Base-by-base conservation (phyloP, 1,139 yeast species). In the Saccharomycopsis phalli region DNA sequence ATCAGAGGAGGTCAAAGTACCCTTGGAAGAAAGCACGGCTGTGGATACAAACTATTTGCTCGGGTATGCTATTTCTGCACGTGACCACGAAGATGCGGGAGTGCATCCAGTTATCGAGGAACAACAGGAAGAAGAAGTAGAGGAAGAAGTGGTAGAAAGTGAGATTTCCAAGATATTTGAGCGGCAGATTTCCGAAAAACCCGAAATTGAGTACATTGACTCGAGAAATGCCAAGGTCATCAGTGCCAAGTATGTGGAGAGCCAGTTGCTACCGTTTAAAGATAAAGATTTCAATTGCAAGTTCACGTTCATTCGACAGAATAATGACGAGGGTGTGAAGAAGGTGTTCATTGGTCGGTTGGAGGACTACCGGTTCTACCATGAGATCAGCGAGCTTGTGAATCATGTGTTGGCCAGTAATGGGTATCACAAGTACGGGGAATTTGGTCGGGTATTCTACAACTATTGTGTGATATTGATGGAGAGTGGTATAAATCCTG, bases 401-500 rank as follows among this genome's bases (percentile, higher is more conserved):
- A 34, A 31, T 8, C n/a, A 29, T 7, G 7, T 41, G 8, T 26
- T 41, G 11, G 14, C 33, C 6, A 26, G 34, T 11, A 31, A 23
- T 17, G 32, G 35, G 11, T 38, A 27, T 20, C 13, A 18, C 4
- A 44, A 34, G 31, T 38, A 23, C 35, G 36, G 14, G 29, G 47
- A 44, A 32, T 41, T 41, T 23, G 40, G 45, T 4, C 13, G 17
- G 8, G 41, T 41, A 3, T 41, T 44, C 31, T 36, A 25, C 29
- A 30, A 38, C 26, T 44, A 44, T 17, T 44, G 47, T 31, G 23
- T 18, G 3, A 29, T 33, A 4, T 19, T 44, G 10, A 37, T 44
- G 45, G 34, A 38, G n/a, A 41, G 45, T 31, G 47, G 47, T 11
- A 37, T 42, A 25, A 35, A 38, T 31, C 47, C 47, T 5, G 21